Conservation (phyloP, 345 rosid species). For the Mangifera indica region DNA sequence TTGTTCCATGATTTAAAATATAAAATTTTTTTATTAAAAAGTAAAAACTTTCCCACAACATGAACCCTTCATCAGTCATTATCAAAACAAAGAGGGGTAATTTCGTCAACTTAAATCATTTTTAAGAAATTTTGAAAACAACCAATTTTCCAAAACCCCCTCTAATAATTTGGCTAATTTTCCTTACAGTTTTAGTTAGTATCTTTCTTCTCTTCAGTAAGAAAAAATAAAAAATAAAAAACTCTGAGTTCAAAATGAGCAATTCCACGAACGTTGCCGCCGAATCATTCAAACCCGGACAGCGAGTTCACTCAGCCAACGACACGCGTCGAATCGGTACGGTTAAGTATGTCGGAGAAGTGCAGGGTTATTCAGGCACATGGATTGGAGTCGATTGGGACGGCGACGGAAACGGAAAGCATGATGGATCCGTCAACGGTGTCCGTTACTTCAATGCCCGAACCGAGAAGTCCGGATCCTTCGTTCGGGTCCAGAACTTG, state of each 20-base stretch:
- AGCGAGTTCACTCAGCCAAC: slow-evolving; percentile 63
- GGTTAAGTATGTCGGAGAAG: slow-evolving; percentile 61
- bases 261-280: neutral
- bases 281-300: slow-evolving; percentile 44
- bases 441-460: slow-evolving; percentile 65
- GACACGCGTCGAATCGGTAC: slow-evolving; percentile 75
- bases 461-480: slow-evolving; percentile 62
- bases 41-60: too few species aligned
- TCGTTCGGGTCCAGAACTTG: slow-evolving; percentile 64
- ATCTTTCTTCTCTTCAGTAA: too few species aligned
- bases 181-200: too few species aligned
- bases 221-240: too few species aligned
- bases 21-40: too few species aligned
- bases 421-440: slow-evolving; percentile 73
- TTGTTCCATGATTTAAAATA: too few species aligned
- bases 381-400: slow-evolving; percentile 97
- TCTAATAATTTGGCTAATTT: too few species aligned
- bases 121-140: too few species aligned
- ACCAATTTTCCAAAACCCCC: too few species aligned
- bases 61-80: too few species aligned
- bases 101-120: too few species aligned
- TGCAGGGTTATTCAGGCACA: slow-evolving; percentile 58
- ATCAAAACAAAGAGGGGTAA: too few species aligned
- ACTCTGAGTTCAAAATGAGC: slow-evolving; percentile 2
- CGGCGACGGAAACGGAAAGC: slow-evolving; percentile 62